Evolutionary conservation across 2,329 filamentous ascomycete species (phyloP).

Genomic region (Myriosclerotinia scirpicola): DNA sequence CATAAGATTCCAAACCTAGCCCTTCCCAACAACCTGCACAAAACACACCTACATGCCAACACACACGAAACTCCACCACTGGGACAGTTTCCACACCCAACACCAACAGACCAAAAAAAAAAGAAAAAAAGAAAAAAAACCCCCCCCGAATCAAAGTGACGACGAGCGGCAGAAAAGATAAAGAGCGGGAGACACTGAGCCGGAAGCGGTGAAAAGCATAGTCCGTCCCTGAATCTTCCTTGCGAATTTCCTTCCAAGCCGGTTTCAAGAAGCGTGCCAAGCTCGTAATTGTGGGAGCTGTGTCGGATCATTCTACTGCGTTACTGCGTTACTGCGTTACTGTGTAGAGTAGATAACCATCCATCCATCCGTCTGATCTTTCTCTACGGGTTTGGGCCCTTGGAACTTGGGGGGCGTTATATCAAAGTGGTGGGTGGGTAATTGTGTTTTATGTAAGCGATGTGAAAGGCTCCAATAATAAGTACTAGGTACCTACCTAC

Average conservation of each 20-base stretch:
- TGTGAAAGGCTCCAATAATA: too few species aligned
- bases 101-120: background rate
- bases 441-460: too few species aligned
- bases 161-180: slow-evolving; percentile 6
- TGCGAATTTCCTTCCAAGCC: background rate
- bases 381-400: background rate
- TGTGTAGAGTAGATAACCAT: too few species aligned
- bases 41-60: background rate
- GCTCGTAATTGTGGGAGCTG: background rate
- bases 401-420: background rate
- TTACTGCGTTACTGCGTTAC: too few species aligned
- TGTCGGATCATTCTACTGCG: background rate
- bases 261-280: background rate
- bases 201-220: slow-evolving; percentile 8
- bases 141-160: background rate
- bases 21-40: background rate
- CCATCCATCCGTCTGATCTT: background rate
- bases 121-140: too few species aligned
- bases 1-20: background rate
- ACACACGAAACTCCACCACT: background rate
- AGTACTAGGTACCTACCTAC: too few species aligned
- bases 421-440: background rate
- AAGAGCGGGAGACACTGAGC: background rate
- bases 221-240: slow-evolving; percentile 4
- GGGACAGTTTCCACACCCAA: too few species aligned